These are phyloP conservation scores for Aspergillus novoparasiticus DNA, from an alignment of 2,329 filamentous ascomycete genomes.

Conservation along the genomic window DNA sequence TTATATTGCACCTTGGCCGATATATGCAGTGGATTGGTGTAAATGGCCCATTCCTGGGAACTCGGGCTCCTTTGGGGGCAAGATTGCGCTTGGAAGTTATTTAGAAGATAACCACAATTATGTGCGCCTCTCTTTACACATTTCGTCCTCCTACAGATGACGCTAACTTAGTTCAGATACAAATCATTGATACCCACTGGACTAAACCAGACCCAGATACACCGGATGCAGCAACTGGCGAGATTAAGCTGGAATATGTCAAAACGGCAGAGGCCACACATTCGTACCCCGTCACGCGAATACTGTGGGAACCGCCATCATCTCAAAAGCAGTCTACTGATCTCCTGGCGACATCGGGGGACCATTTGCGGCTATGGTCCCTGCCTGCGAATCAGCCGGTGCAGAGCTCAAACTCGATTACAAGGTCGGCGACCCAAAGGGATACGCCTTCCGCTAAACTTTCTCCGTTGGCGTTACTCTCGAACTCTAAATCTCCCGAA, in stretches of 20 bases:
- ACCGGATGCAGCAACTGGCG: slow-evolving; percentile 69
- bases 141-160: slow-evolving; percentile 8
- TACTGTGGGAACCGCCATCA: slow-evolving; percentile 94
- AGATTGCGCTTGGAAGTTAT: slow-evolving; percentile 93
- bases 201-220: slow-evolving; percentile 70
- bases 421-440: slow-evolving; percentile 64
- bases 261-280: slow-evolving; percentile 96
- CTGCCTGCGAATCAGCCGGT: slow-evolving; percentile 67
- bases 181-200: slow-evolving; percentile 91
- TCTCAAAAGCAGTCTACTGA: slow-evolving; percentile 95
- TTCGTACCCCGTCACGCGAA: slow-evolving; percentile 93
- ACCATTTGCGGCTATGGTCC: slow-evolving; percentile 93
- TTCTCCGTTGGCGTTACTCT: slow-evolving; percentile 87
- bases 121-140: slow-evolving; percentile 55
- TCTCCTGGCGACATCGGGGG: slow-evolving; percentile 89
- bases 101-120: slow-evolving; percentile 98
- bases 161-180: slow-evolving; percentile 65
- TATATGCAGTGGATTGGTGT: slow-evolving; percentile 98
- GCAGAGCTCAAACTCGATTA: slow-evolving; percentile 69
- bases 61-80: slow-evolving; percentile 70
- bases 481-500: slow-evolving; percentile 97
- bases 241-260: slow-evolving; percentile 73
- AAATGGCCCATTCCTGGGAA: slow-evolving; percentile 82
- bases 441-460: slow-evolving; percentile 73
- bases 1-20: slow-evolving; percentile 89